Evolutionary conservation across 768 basidiomycete genomes (phyloP).

Genomic region (Amanita muscaria): DNA sequence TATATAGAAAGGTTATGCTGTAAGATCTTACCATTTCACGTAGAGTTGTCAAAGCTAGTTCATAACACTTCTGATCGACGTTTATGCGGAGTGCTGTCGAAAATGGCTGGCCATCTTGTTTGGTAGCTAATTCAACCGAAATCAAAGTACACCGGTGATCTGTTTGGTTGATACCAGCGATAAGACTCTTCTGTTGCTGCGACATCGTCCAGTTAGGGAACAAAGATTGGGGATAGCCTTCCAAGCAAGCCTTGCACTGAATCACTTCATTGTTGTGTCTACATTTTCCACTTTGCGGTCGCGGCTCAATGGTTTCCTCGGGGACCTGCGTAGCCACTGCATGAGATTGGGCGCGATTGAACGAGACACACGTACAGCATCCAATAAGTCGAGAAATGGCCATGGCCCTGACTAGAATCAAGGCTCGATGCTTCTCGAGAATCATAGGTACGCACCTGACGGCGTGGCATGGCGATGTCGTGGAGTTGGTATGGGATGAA

Average conservation of each 20-base stretch:
- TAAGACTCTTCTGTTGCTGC: conserved; percentile 35
- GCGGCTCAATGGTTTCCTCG: neutral
- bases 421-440: neutral
- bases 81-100: too few species aligned
- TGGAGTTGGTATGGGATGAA: neutral
- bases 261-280: neutral
- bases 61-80: conserved; percentile 25
- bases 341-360: neutral
- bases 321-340: neutral
- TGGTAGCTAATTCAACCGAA: conserved; percentile 30
- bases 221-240: conserved; percentile 33
- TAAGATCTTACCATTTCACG: conserved; percentile 19
- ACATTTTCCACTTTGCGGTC: neutral
- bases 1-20: too few species aligned
- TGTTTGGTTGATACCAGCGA: conserved; percentile 25
- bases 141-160: conserved; percentile 23
- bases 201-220: conserved; percentile 50
- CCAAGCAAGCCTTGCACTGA: conserved; percentile 23
- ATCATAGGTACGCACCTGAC: conserved; percentile 1
- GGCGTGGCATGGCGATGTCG: conserved; percentile 6
- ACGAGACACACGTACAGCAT: neutral
- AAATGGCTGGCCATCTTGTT: too few species aligned
- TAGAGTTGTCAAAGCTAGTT: conserved; percentile 18
- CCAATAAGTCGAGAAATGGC: conserved; percentile 6
- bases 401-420: conserved; percentile 2